Percentiles rank a stretch among this genome's conserved stretches.
Conservation (phyloP, 2,329 filamentous ascomycete genomes). For the Ceratocystis destructans region DNA sequence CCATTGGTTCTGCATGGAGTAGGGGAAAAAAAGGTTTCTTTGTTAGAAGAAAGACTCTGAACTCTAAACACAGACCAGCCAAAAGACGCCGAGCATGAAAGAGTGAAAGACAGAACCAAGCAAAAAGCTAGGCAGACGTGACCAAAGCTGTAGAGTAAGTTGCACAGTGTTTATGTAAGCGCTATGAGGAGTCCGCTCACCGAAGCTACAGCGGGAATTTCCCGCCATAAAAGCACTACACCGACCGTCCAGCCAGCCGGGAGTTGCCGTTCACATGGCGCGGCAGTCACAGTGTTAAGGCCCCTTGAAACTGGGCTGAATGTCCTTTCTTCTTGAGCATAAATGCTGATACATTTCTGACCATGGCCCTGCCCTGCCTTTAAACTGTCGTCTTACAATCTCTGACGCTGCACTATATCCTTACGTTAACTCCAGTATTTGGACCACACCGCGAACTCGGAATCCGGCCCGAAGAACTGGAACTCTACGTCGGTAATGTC, state of each 20-base stretch:
- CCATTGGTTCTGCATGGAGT: not conserved
- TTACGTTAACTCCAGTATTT: constrained; percentile 55
- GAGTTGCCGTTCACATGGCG: not conserved
- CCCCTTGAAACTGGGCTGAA: too few species aligned
- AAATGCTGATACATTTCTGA: not conserved
- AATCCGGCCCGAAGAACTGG: constrained; percentile 53
- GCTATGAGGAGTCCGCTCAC: not conserved
- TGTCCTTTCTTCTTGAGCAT: too few species aligned
- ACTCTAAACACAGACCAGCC: too few species aligned
- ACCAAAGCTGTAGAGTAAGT: not conserved
- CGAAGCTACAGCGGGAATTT: not conserved
- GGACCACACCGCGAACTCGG: constrained; percentile 58
- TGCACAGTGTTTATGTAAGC: not conserved
- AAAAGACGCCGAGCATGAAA: not conserved
- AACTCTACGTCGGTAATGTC: constrained; percentile 69
- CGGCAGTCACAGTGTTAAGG: not conserved
- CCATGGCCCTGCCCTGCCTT: not conserved
- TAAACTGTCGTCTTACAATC: not conserved
- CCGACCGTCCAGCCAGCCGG: not conserved
- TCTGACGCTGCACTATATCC: not conserved
- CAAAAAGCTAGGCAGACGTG: not conserved
- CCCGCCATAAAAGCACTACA: not conserved
- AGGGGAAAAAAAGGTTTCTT: not conserved
- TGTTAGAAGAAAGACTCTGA: not conserved
- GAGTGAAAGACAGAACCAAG: not conserved